phyloP scores from a whole-genome alignment of 2,329 filamentous ascomycete genomes.

The Diaporthe destruens region DNA sequence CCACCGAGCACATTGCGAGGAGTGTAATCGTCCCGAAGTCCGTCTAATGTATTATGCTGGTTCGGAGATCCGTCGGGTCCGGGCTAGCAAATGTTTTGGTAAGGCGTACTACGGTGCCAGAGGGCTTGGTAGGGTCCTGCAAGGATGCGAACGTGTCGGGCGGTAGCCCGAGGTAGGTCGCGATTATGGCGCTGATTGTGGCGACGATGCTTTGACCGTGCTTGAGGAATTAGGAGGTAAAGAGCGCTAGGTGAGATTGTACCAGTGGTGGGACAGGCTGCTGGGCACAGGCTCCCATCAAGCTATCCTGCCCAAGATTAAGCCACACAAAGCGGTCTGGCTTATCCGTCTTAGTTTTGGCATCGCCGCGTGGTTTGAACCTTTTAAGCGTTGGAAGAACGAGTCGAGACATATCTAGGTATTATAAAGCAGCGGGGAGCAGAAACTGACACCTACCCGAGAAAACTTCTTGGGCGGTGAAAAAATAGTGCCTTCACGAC shows the following conservation, averaged over 20 bases:
- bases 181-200: slow-evolving; percentile 44
- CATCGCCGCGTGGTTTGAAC: slow-evolving; percentile 42
- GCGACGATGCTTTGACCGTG: slow-evolving; percentile 42
- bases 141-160: slow-evolving; percentile 46
- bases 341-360: slow-evolving; percentile 45
- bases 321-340: slow-evolving; percentile 49
- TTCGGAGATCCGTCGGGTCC: slow-evolving; percentile 42
- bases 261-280: slow-evolving; percentile 41
- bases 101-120: slow-evolving; percentile 45
- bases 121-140: slow-evolving; percentile 45
- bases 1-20: slow-evolving; percentile 52
- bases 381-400: slow-evolving; percentile 1
- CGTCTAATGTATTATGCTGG: slow-evolving; percentile 50
- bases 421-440: too few species aligned
- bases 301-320: slow-evolving; percentile 49
- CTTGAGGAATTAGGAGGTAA: slow-evolving; percentile 40
- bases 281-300: slow-evolving; percentile 45
- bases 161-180: slow-evolving; percentile 47
- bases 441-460: background rate
- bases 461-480: slow-evolving; percentile 22
- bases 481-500: slow-evolving; percentile 5
- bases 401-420: background rate
- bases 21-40: slow-evolving; percentile 54
- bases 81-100: slow-evolving; percentile 44
- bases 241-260: slow-evolving; percentile 26